Conservation (phyloP, 306 rosid species). For the Argentina anserina region DNA sequence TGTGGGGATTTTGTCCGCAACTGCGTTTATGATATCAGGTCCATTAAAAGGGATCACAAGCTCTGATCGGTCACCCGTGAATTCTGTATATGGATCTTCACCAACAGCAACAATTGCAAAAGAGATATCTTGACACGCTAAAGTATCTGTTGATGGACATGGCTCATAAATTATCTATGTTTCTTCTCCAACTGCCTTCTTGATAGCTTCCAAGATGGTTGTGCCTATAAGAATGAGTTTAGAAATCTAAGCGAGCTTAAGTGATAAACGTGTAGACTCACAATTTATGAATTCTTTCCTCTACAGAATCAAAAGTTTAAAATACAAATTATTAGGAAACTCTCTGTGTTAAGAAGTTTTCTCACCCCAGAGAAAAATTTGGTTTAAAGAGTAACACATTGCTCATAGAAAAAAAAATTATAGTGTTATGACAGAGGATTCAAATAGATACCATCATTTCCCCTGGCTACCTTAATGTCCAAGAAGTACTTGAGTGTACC, state of each 20-base stretch:
- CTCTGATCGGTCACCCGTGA: slow-evolving; percentile 51
- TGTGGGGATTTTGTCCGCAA: slow-evolving; percentile 66
- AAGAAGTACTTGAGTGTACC: too few species aligned
- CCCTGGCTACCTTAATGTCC: too few species aligned
- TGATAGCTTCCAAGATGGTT: slow-evolving; percentile 75
- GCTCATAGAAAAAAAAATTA: too few species aligned
- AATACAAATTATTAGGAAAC: neutral
- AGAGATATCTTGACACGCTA: slow-evolving; percentile 50
- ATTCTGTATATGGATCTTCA: slow-evolving; percentile 72
- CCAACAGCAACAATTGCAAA: slow-evolving; percentile 78
- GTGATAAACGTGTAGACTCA: slow-evolving; percentile 1
- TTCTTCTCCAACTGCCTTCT: slow-evolving; percentile 53
- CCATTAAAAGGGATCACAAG: slow-evolving; percentile 63
- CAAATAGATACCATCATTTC: too few species aligned
- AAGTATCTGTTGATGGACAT: slow-evolving; percentile 46
- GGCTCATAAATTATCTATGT: slow-evolving; percentile 56
- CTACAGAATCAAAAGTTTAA: neutral
- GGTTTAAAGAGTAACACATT: neutral
- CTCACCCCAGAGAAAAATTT: neutral
- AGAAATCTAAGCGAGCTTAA: slow-evolving; percentile 6
- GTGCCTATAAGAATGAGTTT: slow-evolving; percentile 42
- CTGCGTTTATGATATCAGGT: slow-evolving; percentile 46
- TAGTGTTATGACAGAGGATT: too few species aligned
- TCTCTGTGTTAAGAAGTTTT: neutral
- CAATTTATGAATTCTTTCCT: neutral